Evolutionary conservation across 805 yeast genomes (phyloP), one percentile per base, ranked within the genome.

Genomic region (Lipomyces orientalis): DNA sequence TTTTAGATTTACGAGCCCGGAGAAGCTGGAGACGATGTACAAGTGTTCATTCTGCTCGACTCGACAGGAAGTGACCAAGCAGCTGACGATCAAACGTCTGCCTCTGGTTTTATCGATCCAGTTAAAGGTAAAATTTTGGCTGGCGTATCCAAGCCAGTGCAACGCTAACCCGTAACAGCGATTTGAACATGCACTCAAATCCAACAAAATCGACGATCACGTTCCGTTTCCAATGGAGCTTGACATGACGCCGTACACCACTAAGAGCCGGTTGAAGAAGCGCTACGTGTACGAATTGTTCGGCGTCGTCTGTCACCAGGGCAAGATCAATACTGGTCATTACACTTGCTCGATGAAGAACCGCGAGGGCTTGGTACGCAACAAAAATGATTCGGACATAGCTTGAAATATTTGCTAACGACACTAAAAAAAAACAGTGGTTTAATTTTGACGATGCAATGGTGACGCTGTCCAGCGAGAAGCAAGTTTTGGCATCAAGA

Each of bases 311-410:
- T 87, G 92, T 73, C 99, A 95, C 77, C 88, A 87, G 43, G 99
- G 99, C 0, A 88, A 94, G 22, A 95, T 94, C 6, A 92, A 92
- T 76, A 95, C 98, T 1, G 99, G 99, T 10, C 99, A 95, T 78
- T 95, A 95, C 77, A 85, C 93, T 14, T 89, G 95, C 19, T 83
- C 88, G 74, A 85, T 91, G 68, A 94, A 93, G 76, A 85, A 83
- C 64, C 81, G 85, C n/a, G 84, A 86, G 54, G 90, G 92, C 1
- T 16, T 54, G 60, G 77, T 75, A 31, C 22, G 55, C 54, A 29
- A 25, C 29, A 25, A 25, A 25, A 25, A n/a, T n/a, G n/a, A n/a
- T n/a, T n/a, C n/a, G n/a, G n/a, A n/a, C n/a, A n/a, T n/a, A n/a
- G n/a, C n/a, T n/a, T n/a, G n/a, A n/a, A n/a, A n/a, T n/a, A n/a